phyloP scores from a whole-genome alignment of 306 rosid genomes.

The Hippophae gyantsensis region DNA sequence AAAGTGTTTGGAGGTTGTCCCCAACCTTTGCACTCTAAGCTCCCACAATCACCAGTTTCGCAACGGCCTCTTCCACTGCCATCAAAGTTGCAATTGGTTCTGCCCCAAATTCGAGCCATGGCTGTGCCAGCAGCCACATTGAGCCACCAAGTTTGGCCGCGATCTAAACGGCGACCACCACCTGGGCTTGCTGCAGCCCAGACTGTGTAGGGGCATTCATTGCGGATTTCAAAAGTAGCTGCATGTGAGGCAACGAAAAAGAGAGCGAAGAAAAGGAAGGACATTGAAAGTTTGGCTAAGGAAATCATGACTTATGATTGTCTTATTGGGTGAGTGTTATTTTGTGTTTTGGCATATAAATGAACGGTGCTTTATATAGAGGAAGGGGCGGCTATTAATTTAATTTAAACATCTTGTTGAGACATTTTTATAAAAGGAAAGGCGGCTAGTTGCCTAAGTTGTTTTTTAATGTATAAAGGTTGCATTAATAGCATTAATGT shows the following conservation, averaged over 20 bases:
- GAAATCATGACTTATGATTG: too few relatives aligned
- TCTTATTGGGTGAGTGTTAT: too few relatives aligned
- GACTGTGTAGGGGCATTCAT: slow-evolving; percentile 15
- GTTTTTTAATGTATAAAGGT: too few relatives aligned
- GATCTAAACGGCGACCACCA: slow-evolving; percentile 17
- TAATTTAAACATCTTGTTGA: too few relatives aligned
- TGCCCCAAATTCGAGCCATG: slow-evolving; percentile 19
- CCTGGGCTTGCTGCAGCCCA: slow-evolving; percentile 29
- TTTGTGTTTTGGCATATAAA: too few relatives aligned
- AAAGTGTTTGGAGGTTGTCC: slow-evolving; percentile 25
- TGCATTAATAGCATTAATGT: too few relatives aligned
- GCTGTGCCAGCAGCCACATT: slow-evolving; percentile 8
- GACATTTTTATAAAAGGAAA: too few relatives aligned
- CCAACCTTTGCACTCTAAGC: slow-evolving; percentile 15
- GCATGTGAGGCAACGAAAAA: neutral
- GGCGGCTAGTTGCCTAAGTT: too few relatives aligned
- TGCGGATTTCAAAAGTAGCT: slow-evolving; percentile 15
- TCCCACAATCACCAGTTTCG: slow-evolving; percentile 25
- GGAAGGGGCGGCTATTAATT: too few relatives aligned
- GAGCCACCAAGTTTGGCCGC: slow-evolving; percentile 12
- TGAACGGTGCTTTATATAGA: too few relatives aligned
- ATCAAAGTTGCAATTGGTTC: slow-evolving; percentile 22
- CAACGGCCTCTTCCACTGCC: slow-evolving; percentile 4
- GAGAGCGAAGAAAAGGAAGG: neutral
- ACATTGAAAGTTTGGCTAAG: too few relatives aligned